A percentile compares a stretch with the other conserved stretches of the same genome.
Conservation (phyloP, 768 basidiomycete species). For the Saitozyma podzolica region DNA sequence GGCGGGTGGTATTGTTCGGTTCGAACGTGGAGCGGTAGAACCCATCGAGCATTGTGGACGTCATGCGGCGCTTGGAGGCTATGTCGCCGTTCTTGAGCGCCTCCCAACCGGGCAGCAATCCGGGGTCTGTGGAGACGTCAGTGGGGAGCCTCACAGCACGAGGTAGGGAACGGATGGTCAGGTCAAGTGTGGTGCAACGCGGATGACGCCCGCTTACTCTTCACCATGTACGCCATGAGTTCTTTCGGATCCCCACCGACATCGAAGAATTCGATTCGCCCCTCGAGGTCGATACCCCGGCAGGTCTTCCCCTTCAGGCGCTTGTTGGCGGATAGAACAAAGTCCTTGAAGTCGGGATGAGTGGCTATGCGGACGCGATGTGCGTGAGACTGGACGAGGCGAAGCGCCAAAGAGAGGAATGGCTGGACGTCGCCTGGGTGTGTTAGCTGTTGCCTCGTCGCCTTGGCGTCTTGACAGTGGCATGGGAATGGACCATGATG, state of each 20-base stretch:
- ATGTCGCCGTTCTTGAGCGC: conserved; percentile 67
- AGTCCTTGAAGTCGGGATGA: conserved; percentile 63
- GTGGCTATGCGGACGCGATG: conserved; percentile 67
- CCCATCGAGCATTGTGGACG: conserved; percentile 64
- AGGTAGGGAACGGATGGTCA: neutral
- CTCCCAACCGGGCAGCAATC: conserved; percentile 63
- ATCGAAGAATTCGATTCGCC: conserved; percentile 61
- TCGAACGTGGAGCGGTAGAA: conserved; percentile 62
- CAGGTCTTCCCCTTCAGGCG: conserved; percentile 31
- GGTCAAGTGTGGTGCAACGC: neutral
- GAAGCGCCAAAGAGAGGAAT: conserved; percentile 62
- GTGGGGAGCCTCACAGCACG: neutral
- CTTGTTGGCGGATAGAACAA: conserved; percentile 58
- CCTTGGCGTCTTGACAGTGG: neutral
- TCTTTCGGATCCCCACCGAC: conserved; percentile 67
- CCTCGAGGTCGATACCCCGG: conserved; percentile 28
- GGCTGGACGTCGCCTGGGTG: conserved; percentile 66
- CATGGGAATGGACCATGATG: neutral
- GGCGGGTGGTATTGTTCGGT: conserved; percentile 57
- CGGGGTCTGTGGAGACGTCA: conserved; percentile 58
- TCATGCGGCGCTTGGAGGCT: conserved; percentile 62
- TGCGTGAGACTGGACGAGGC: conserved; percentile 57
- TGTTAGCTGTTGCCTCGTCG: neutral
- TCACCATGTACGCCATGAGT: conserved; percentile 72
- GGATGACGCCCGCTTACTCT: conserved; percentile 56